phyloP scores from a whole-genome alignment of 2,329 filamentous ascomycete genomes.

The Colletotrichum spaethianum region DNA sequence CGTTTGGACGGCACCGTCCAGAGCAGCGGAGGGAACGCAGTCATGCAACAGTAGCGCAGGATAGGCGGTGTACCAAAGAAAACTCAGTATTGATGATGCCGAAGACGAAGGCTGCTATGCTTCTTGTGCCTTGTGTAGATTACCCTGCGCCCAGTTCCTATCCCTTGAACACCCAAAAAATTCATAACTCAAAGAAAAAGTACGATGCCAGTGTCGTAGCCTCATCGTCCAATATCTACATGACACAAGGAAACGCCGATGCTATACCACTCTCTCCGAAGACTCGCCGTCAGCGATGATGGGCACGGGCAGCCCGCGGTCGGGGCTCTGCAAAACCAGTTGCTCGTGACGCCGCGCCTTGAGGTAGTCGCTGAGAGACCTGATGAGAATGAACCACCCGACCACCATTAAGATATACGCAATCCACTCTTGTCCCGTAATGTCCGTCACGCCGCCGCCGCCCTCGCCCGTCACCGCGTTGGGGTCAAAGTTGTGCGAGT shows the following conservation, averaged over 20 bases:
- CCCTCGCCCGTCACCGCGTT: conserved; percentile 70
- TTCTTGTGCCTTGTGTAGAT: conserved; percentile 24
- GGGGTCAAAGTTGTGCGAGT: conserved; percentile 89
- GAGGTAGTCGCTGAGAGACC: conserved; percentile 92
- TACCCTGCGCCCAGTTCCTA: conserved; percentile 36
- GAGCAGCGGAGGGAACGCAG: not conserved
- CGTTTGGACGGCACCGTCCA: not conserved
- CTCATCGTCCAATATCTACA: conserved; percentile 1
- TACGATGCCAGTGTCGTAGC: conserved; percentile 15
- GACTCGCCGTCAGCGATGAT: conserved; percentile 90
- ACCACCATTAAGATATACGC: conserved; percentile 96
- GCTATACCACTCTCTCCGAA: conserved; percentile 81
- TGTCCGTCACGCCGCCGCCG: conserved; percentile 64
- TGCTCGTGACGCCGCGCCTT: conserved; percentile 91
- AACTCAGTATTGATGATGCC: conserved; percentile 31
- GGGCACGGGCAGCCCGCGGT: conserved; percentile 86
- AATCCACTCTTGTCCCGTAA: conserved; percentile 87
- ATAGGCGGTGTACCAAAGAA: not conserved
- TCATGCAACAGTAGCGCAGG: not conserved
- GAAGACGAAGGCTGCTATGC: conserved; percentile 16
- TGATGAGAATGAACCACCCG: conserved; percentile 97
- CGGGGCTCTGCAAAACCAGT: conserved; percentile 92
- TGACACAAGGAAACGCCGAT: not conserved
- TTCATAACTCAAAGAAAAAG: conserved; percentile 25
- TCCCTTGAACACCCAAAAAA: conserved; percentile 9